A percentile compares a stretch with the other conserved stretches of the same genome.
Conservation (phyloP, 495 filamentous ascomycete species). For the Xylaria grammica region DNA sequence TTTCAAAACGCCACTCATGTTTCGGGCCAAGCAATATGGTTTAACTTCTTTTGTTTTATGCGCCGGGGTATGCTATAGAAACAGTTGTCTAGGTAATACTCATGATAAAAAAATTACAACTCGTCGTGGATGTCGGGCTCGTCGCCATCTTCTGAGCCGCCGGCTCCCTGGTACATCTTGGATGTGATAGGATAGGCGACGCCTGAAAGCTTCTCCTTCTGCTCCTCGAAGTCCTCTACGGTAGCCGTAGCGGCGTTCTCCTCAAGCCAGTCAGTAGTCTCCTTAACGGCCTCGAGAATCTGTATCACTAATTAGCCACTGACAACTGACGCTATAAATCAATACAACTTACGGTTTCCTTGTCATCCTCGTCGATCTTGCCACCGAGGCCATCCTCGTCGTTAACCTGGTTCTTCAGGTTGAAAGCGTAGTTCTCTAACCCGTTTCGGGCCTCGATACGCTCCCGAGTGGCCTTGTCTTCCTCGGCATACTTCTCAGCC, state of each 20-base stretch:
- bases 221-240: slow-evolving; percentile 96
- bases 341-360: slow-evolving; percentile 75
- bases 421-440: slow-evolving; percentile 96
- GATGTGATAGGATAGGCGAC: slow-evolving; percentile 98
- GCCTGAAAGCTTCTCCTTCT: slow-evolving; percentile 97
- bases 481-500: slow-evolving; percentile 97
- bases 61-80: slow-evolving; percentile 37
- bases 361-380: slow-evolving; percentile 98
- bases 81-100: slow-evolving; percentile 31
- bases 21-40: slow-evolving; percentile 5
- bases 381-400: slow-evolving; percentile 96
- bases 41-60: slow-evolving; percentile 39
- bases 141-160: slow-evolving; percentile 70
- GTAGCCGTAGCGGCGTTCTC: slow-evolving; percentile 88
- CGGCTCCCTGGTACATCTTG: slow-evolving; percentile 85
- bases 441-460: slow-evolving; percentile 95
- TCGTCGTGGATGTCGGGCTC: slow-evolving; percentile 85
- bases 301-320: slow-evolving; percentile 39
- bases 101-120: slow-evolving; percentile 64
- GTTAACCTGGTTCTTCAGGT: slow-evolving; percentile 97
- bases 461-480: slow-evolving; percentile 95
- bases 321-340: background rate
- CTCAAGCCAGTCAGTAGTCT: slow-evolving; percentile 95
- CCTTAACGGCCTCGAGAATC: slow-evolving; percentile 96
- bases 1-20: no score